These are phyloP conservation scores for Bassia scoparia DNA, from an alignment of 148 eudicot species.

Conservation along the genomic window DNA sequence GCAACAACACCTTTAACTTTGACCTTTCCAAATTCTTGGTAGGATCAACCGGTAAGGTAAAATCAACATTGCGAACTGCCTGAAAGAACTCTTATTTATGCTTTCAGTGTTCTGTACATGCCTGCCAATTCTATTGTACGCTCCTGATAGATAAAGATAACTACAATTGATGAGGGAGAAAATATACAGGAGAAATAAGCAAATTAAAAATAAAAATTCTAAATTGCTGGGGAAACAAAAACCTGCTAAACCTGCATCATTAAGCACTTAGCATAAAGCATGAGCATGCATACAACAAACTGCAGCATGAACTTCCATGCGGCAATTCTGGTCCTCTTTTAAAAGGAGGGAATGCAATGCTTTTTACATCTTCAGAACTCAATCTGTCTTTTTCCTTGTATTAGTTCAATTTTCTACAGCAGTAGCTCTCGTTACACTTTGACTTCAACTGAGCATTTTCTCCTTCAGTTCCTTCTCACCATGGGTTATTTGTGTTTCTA, in stretches of 20 bases:
- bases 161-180: not conserved
- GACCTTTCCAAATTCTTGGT: constrained; percentile 76
- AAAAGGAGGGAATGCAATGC: constrained; percentile 64
- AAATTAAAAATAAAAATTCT: no score
- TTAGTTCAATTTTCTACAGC: constrained; percentile 67
- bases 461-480: constrained; percentile 82
- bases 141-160: constrained; percentile 43
- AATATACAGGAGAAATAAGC: not conserved
- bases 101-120: constrained; percentile 74
- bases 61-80: constrained; percentile 77
- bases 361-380: constrained; percentile 57
- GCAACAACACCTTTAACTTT: constrained; percentile 90
- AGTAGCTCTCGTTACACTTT: constrained; percentile 77
- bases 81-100: constrained; percentile 57
- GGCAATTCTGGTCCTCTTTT: constrained; percentile 53
- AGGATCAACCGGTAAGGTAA: constrained; percentile 78
- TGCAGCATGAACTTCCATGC: constrained; percentile 68
- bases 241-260: not conserved
- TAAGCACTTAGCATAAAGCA: not conserved
- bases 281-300: constrained; percentile 37
- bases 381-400: constrained; percentile 53
- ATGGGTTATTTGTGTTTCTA: constrained; percentile 75
- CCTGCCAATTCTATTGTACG: constrained; percentile 61
- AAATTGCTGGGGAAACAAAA: no score
- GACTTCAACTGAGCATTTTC: constrained; percentile 62